Conservation (phyloP, 164 flowering plant species). For the Stephania cephalantha region DNA sequence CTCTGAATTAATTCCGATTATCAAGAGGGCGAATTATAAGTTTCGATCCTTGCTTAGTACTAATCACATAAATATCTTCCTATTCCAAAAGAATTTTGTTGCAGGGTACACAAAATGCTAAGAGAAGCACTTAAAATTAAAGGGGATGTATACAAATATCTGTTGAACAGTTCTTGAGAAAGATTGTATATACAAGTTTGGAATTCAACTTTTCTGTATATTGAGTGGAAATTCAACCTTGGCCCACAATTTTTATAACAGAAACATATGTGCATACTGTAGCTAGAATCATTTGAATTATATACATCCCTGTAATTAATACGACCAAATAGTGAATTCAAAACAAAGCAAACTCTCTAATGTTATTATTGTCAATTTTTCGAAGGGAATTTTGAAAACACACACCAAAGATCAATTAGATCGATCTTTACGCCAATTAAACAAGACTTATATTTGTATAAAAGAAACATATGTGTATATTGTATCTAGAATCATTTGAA, state of each 20-base stretch:
- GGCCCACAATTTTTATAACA: no score
- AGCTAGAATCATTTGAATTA: no score
- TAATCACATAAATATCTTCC: not conserved
- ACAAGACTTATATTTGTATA: not conserved
- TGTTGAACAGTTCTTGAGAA: not conserved
- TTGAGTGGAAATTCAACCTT: no score
- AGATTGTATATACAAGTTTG: no score
- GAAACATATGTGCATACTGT: not conserved
- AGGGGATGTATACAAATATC: not conserved
- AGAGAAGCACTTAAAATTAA: not conserved
- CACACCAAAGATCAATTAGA: not conserved
- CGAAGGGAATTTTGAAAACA: not conserved
- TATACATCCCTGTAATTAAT: not conserved
- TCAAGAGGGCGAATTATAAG: no score
- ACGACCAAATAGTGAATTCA: not conserved
- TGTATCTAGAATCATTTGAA: no score
- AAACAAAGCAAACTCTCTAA: not conserved
- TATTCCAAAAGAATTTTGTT: not conserved
- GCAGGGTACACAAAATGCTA: not conserved
- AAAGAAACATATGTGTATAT: not conserved
- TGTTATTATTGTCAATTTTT: not conserved
- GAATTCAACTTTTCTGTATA: no score
- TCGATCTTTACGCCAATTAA: not conserved
- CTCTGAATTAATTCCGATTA: no score
- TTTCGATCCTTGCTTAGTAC: no score